These are phyloP conservation scores for Sanghuangporus baumii DNA, from an alignment of 1,284 basidiomycete genomes.

Conservation along the genomic window DNA sequence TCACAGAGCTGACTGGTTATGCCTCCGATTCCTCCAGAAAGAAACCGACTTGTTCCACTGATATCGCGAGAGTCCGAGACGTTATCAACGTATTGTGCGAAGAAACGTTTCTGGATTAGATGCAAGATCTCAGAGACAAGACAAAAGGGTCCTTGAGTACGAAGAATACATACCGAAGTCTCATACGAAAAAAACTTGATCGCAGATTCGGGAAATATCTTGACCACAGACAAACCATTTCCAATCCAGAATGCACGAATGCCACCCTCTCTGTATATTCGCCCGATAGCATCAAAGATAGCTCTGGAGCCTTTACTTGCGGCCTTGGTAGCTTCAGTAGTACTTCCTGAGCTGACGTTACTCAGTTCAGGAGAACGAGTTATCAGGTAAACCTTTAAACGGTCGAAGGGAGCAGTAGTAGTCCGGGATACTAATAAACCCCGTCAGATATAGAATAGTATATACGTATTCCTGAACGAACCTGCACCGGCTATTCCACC, in stretches of 20 bases:
- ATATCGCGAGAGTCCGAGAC: slow-evolving; percentile 90
- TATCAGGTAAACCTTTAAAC: slow-evolving; percentile 95
- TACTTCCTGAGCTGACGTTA: slow-evolving; percentile 35
- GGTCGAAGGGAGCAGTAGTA: slow-evolving; percentile 96
- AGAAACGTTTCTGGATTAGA: slow-evolving; percentile 73
- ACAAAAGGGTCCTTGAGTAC: slow-evolving; percentile 18
- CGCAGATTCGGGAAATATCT: slow-evolving; percentile 96
- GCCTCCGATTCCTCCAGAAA: slow-evolving; percentile 94
- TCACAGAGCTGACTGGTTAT: slow-evolving; percentile 88
- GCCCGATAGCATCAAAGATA: slow-evolving; percentile 66
- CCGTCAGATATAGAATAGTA: slow-evolving; percentile 4
- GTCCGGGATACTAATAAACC: slow-evolving; percentile 75
- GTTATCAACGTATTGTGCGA: slow-evolving; percentile 88
- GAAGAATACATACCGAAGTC: slow-evolving; percentile 60
- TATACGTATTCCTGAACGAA: slow-evolving; percentile 31
- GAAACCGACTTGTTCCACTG: slow-evolving; percentile 86
- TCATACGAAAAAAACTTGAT: slow-evolving; percentile 99
- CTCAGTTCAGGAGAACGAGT: slow-evolving; percentile 72
- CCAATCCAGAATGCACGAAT: slow-evolving; percentile 92
- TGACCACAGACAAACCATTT: slow-evolving; percentile 77
- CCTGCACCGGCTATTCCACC: slow-evolving; percentile 93
- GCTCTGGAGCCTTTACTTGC: slow-evolving; percentile 58
- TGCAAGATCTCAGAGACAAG: slow-evolving; percentile 20
- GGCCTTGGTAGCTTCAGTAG: slow-evolving; percentile 33
- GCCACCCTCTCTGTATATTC: slow-evolving; percentile 86